Evolutionary conservation across 164 flowering plant genomes (phyloP), one percentile per base, ranked within the genome.

Genomic region (Amborella trichopoda): DNA sequence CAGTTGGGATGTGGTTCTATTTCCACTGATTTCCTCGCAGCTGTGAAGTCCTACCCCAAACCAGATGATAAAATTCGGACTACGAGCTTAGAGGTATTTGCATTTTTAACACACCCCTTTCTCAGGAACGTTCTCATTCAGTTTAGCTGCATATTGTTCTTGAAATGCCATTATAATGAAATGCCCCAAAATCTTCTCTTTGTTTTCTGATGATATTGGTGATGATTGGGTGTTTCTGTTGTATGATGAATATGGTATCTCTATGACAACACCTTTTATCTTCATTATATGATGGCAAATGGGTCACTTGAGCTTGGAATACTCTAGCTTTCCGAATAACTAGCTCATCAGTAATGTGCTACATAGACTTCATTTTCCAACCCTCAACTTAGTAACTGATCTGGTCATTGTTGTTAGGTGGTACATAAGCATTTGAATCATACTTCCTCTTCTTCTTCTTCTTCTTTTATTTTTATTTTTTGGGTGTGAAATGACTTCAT

Each of bases 31-130:
- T 79, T 65, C 58, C 59, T 83, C 64, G 98, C 87, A 2, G 60
- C 77, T 0, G 96, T 91, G 44, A 82, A 61, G 46, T 27, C 82
- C 45, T 91, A 60, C 61, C 96, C 94, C 25, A 72, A 90, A 9
- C 94, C 96, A 1, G 96, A 91, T 48, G 93, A 80, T 52, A 91
- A 90, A 60, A 80, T 80, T 59, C 65, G 96, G 49, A 77, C 72
- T 73, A 83, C 91, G 16, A 75, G 77, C 69, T 59, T 69, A 42
- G 76, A 70, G 93, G 95, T 83, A 55, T 43, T 26, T 28, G 1
- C 17, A 25, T 22, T 16, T 14, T 37, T 37, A n/a, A 14, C n/a
- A n/a, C n/a, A n/a, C n/a, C n/a, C n/a, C n/a, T n/a, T n/a, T n/a
- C n/a, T n/a, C n/a, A n/a, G n/a, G n/a, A n/a, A n/a, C n/a, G n/a